phyloP scores from a whole-genome alignment of 257 asterid species.

The Striga asiatica region DNA sequence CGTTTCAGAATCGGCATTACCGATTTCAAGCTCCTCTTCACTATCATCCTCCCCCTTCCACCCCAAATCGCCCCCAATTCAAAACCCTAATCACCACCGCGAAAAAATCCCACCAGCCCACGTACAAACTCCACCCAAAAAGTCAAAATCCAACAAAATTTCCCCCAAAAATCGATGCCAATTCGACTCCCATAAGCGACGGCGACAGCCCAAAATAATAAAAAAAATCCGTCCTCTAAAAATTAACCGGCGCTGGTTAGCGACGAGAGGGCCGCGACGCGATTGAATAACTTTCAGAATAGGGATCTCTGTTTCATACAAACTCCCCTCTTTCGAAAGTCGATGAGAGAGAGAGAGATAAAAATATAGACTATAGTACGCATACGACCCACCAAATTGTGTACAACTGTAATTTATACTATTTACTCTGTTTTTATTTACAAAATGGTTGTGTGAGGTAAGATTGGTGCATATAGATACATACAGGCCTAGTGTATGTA shows the following conservation, averaged over 20 bases:
- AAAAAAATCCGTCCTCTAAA: neutral
- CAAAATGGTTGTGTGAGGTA: no score
- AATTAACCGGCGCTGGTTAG: conserved; percentile 1
- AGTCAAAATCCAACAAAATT: conserved; percentile 14
- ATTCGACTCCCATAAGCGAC: conserved; percentile 11
- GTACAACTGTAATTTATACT: no score
- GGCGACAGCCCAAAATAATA: no score
- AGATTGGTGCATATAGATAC: conserved; percentile 27
- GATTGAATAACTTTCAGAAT: no score
- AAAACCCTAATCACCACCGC: conserved; percentile 37
- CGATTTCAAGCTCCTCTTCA: conserved; percentile 78
- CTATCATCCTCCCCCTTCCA: conserved; percentile 50
- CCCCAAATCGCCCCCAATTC: conserved; percentile 17
- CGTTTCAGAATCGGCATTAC: conserved; percentile 96
- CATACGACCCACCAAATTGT: no score
- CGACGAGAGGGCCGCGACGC: conserved; percentile 17
- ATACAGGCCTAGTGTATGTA: conserved; percentile 28
- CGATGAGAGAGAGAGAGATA: conserved; percentile 46
- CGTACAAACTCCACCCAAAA: conserved; percentile 16
- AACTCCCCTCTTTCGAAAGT: conserved; percentile 22
- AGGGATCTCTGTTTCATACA: conserved; percentile 69
- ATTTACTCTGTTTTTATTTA: no score
- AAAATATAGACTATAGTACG: neutral
- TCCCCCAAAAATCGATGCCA: conserved; percentile 5
- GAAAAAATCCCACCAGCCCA: conserved; percentile 19